Conservation (phyloP, 306 rosid species). For the Betula pendula region DNA sequence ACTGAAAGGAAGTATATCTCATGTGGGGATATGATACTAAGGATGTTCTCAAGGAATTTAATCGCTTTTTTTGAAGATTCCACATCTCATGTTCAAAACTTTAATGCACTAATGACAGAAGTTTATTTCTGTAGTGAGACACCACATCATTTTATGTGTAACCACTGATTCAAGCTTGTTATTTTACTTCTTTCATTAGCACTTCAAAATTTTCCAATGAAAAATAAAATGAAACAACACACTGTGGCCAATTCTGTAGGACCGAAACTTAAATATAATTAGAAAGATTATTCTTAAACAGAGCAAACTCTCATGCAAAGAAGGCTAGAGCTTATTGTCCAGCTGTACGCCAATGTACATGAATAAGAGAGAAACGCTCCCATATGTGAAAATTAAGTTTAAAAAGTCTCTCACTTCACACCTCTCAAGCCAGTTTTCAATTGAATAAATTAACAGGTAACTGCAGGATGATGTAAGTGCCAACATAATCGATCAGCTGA, state of each 20-base stretch:
- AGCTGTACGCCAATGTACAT: neutral
- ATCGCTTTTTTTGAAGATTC: neutral
- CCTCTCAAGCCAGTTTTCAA: neutral
- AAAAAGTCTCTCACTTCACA: neutral
- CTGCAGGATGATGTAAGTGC: neutral
- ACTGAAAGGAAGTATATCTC: slow-evolving; percentile 20
- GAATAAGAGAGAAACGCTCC: neutral
- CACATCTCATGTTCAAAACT: neutral
- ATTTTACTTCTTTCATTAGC: neutral
- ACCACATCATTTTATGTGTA: neutral
- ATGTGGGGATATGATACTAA: neutral
- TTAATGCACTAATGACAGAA: neutral
- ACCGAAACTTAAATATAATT: neutral
- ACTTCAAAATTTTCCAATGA: neutral
- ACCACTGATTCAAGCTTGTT: neutral
- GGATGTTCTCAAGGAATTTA: neutral
- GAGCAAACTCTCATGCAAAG: neutral
- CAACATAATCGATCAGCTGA: neutral
- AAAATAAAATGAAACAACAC: neutral
- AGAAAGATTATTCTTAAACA: neutral
- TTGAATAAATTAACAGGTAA: neutral
- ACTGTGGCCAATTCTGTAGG: neutral
- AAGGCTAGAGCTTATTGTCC: neutral
- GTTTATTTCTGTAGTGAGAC: neutral
- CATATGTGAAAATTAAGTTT: neutral